These are phyloP conservation scores for Torulaspora globosa DNA, from an alignment of 1,139 yeast species.

Conservation along the genomic window DNA sequence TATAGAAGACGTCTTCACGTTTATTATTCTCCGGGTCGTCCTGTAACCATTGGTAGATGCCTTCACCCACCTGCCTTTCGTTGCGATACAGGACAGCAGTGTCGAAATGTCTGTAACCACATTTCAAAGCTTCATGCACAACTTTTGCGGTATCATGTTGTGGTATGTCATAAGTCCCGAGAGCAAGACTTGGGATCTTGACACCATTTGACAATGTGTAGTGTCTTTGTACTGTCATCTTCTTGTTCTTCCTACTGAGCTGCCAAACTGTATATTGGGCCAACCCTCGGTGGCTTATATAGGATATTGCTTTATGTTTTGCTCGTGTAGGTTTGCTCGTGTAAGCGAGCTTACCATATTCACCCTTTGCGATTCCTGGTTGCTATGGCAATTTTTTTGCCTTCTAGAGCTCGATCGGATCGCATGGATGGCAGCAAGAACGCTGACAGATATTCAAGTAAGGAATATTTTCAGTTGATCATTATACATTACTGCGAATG, in stretches of 20 bases:
- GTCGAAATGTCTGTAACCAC: conserved; percentile 70
- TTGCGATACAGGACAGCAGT: conserved; percentile 57
- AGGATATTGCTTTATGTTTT: background rate
- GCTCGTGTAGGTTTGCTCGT: background rate
- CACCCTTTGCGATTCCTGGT: background rate
- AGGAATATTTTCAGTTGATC: conserved; percentile 6
- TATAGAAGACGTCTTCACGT: conserved; percentile 62
- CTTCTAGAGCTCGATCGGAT: too few relatives aligned
- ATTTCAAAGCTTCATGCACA: conserved; percentile 50
- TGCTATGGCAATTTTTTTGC: background rate
- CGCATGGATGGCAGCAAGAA: background rate
- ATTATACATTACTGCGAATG: conserved; percentile 5
- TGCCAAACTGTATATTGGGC: too few relatives aligned
- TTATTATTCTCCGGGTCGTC: conserved; percentile 44
- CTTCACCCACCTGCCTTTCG: conserved; percentile 50
- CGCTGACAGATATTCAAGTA: background rate
- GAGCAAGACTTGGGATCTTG: conserved; percentile 53
- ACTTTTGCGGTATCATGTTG: conserved; percentile 40
- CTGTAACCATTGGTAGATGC: conserved; percentile 51
- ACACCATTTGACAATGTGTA: conserved; percentile 42
- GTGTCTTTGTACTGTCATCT: conserved; percentile 22
- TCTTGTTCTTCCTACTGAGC: too few relatives aligned
- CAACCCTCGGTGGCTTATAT: too few relatives aligned
- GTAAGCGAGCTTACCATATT: background rate
- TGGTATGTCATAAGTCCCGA: conserved; percentile 54